Base-by-base conservation (phyloP, 2,329 filamentous ascomycete species). In the Juglanconis sp. region DNA sequence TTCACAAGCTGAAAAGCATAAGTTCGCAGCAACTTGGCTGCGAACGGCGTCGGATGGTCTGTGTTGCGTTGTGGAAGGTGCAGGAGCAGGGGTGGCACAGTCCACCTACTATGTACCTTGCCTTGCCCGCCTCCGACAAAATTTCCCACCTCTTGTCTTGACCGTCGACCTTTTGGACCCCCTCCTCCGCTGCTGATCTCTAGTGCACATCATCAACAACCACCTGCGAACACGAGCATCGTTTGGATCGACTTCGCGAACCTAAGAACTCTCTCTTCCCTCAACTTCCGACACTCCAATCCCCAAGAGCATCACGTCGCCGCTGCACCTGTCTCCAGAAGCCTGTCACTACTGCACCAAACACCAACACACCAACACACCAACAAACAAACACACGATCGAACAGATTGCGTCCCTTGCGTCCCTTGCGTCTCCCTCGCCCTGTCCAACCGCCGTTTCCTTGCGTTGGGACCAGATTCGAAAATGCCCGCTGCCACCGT, bases 401-500 rank as follows among this genome's bases (percentile, higher is more conserved):
- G 49, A 56, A 17, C 13, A 56, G 35, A 38, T 34, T 47, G 49
- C 46, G 17, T 30, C 53, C 55, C 47, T 42, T 51, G 24, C 53
- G 44, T 36, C 51, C 31, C 31, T 51, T 15, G 48, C 51, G 34
- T 32, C 30, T 32, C 17, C 35, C 17, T 9, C n/a, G 42, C 40
- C 44, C 59, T 59, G 7, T 42, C 53, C 51, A 30, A n/a, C 54
- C 54, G 34, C n/a, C 52, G 6, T 56, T 24, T 52, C 54, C 48
- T 53, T 32, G 35, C 42, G 35, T 34, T 50, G 11, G 40, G 57
- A 40, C 53, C 57, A 58, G 57, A 42, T n/a, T 59, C 54, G 67
- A 70, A 67, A 65, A 90, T 92, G 89, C 82, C 91, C 74, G 80
- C 86, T 57, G 71, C 86, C 66, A 74, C 82, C 65, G 80, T 85